These are phyloP conservation scores for Collybia mongolica DNA, from an alignment of 768 basidiomycete genomes.

Conservation along the genomic window DNA sequence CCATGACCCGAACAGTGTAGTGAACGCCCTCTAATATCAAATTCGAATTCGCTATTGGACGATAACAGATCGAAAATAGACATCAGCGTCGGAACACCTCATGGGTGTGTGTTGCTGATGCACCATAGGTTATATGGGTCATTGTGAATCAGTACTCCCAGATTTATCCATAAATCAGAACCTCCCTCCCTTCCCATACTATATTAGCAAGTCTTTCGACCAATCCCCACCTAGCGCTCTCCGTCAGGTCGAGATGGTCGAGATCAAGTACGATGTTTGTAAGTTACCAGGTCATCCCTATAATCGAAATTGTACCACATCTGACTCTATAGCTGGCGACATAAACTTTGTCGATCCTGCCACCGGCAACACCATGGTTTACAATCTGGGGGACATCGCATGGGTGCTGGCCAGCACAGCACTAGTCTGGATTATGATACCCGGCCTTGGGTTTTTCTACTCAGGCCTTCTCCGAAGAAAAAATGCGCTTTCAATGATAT, in stretches of 20 bases:
- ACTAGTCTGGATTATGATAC: constrained; percentile 81
- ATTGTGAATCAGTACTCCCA: background rate
- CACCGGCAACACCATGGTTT: constrained; percentile 28
- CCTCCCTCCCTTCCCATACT: background rate
- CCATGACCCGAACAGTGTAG: too few relatives aligned
- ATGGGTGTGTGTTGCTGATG: background rate
- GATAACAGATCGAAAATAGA: too few relatives aligned
- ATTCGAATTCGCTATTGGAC: too few relatives aligned
- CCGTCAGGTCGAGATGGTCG: constrained; percentile 22
- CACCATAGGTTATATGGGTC: background rate
- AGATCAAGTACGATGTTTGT: constrained; percentile 29
- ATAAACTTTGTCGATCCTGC: constrained; percentile 23
- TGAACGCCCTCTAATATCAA: too few relatives aligned
- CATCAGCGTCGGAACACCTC: background rate
- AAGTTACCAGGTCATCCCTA: constrained; percentile 5
- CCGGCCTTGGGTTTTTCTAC: constrained; percentile 84
- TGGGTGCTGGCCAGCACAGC: constrained; percentile 70
- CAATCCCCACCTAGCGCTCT: background rate
- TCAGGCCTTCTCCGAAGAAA: constrained; percentile 88
- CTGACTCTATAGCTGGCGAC: constrained; percentile 28
- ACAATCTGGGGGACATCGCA: constrained; percentile 47
- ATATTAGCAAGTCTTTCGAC: background rate
- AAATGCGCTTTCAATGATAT: constrained; percentile 89
- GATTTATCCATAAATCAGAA: background rate
- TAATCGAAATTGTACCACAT: too few relatives aligned